Base-by-base conservation (phyloP, 257 asterid genomes). In the Oldenlandia corymbosa region DNA sequence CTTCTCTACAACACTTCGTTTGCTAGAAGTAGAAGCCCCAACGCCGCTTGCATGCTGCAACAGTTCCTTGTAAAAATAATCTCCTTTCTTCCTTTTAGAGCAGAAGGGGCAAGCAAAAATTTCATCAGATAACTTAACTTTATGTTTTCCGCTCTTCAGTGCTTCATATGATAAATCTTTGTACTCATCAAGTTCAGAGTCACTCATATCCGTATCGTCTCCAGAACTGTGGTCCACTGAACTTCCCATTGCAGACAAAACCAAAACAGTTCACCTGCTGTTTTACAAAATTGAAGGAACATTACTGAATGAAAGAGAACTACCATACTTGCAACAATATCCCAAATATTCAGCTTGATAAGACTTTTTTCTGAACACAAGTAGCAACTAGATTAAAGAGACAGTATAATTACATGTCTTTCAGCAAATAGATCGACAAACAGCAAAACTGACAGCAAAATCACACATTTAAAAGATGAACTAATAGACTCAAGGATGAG, bases 61-160 rank as follows among this genome's bases (percentile, higher is more conserved):
- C 73, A 92, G 84, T 20, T 88, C 97, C 66, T 74, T 75, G 69
- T 69, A 79, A 51, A 43, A 68, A 69, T 54, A 82, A 67, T 72
- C 87, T 30, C 75, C 74, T 81, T 83, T 88, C 69, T 75, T 76
- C 69, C 81, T 85, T 68, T 77, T 78, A 20, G 90, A 78, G 77
- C 99, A 92, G 71, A 58, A 89, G 20, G 96, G 95, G 79, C 97
- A 93, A 42, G 78, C 64, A 72, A 80, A 85, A 17, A 80, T 79
- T 53, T 75, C 68, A 46, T 75, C 83, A 6, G 95, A 84, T 70
- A 76, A 41, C 69, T 69, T 83, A 41, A 84, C 79, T 74, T 74
- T 59, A 76, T 72, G 77, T 32, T 72, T 83, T 58, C 95, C 90
- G 32, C 69, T 77, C 87, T 79, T 87, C 68, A 84, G 69, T 53